Percentiles rank a stretch among this genome's conserved stretches.
Evolutionary conservation across 1,139 yeast species (phyloP).

Genomic region (Torulaspora pretoriensis): DNA sequence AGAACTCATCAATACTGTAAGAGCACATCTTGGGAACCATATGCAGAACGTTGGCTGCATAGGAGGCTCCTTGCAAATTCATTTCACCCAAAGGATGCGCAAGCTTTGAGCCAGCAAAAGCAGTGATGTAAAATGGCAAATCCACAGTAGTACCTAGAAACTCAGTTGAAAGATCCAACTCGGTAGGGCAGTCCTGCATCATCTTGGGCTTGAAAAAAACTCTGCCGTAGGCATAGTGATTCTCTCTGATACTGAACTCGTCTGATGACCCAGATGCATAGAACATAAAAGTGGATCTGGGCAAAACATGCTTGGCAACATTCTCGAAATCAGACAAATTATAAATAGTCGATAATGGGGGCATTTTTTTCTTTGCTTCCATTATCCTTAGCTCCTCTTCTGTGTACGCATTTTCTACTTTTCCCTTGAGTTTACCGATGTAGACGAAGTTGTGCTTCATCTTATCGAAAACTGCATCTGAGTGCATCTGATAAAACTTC

Average conservation of each 20-base stretch:
- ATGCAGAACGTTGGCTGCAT: constrained; percentile 61
- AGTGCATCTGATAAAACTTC: constrained; percentile 81
- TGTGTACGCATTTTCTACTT: constrained; percentile 42
- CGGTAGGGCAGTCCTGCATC: constrained; percentile 47
- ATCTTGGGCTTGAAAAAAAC: constrained; percentile 79
- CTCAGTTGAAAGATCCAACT: constrained; percentile 51
- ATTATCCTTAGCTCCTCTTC: constrained; percentile 55
- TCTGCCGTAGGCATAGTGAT: constrained; percentile 81
- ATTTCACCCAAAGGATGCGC: constrained; percentile 75
- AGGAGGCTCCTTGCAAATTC: constrained; percentile 67
- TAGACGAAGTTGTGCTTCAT: constrained; percentile 9
- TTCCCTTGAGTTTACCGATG: constrained; percentile 11
- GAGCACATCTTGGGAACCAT: constrained; percentile 83
- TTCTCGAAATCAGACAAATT: constrained; percentile 54
- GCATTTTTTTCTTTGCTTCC: constrained; percentile 41
- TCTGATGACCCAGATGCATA: constrained; percentile 91
- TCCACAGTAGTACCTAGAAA: constrained; percentile 49
- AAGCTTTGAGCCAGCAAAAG: constrained; percentile 75
- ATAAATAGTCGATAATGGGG: constrained; percentile 35
- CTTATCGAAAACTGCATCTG: constrained; percentile 65
- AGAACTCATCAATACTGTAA: constrained; percentile 67
- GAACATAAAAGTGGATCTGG: constrained; percentile 85
- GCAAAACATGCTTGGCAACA: constrained; percentile 72
- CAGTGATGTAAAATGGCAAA: constrained; percentile 69
- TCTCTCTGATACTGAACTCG: constrained; percentile 82